Conservation (phyloP, 176 grass and related monocot species). For the Triticum urartu region DNA sequence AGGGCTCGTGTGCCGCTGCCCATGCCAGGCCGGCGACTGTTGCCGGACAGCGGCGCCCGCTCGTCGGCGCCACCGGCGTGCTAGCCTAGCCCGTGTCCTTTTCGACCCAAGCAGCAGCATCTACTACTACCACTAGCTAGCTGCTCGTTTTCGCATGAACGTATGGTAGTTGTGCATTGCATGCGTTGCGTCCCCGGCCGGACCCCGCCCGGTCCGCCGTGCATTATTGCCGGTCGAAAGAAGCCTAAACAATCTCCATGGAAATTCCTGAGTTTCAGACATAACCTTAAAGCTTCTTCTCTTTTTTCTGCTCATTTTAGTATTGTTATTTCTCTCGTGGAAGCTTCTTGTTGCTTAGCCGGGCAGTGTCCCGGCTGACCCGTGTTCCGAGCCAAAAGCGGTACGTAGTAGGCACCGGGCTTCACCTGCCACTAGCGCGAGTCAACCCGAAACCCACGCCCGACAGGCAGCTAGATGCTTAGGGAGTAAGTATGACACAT, state of each 20-base stretch:
- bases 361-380: not conserved
- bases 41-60: not conserved
- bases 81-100: not conserved
- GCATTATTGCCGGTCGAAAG: not conserved
- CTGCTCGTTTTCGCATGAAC: not conserved
- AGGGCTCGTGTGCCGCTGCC: slow-evolving; percentile 17
- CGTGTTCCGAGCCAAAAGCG: not conserved
- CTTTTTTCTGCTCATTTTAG: not conserved
- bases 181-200: not conserved
- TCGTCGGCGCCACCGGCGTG: not conserved
- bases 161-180: not conserved
- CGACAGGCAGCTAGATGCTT: slow-evolving; percentile 37
- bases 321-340: not conserved
- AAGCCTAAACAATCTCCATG: not conserved
- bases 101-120: too few species aligned
- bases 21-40: not conserved
- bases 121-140: not conserved
- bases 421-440: not conserved
- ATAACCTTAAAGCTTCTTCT: not conserved
- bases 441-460: not conserved
- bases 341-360: not conserved
- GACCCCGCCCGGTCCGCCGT: not conserved
- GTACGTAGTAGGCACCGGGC: not conserved
- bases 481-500: slow-evolving; percentile 30
- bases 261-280: not conserved